Evolutionary conservation across 2,329 filamentous ascomycete genomes (phyloP), one percentile per base, ranked within the genome.

Genomic region (Penicillium corylophilum): DNA sequence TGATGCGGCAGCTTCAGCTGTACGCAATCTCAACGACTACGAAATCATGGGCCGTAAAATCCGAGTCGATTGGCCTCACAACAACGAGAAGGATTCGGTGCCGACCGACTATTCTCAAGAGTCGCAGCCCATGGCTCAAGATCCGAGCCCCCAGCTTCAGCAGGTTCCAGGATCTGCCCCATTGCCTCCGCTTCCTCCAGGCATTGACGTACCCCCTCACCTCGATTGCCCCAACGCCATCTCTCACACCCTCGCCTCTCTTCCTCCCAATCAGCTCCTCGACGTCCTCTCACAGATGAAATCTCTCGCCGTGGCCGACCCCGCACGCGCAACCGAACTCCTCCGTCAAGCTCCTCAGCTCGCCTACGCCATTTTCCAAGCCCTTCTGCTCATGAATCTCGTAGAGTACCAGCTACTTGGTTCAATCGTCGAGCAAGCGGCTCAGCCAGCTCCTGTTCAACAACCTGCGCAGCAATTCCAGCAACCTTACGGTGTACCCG

Each of bases 201-300:
- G 94, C 55, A 86, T 88, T 60, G 90, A 96, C 56, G 81, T 96
- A 1, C 89, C 90, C 3, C 85, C 89, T 0, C 89, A 90, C 47
- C 81, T 96, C 50, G 90, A 84, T 49, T 92, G 89, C 62, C 86
- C 89, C 22, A 94, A 97, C 68, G 89, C 91, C 57, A 96, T 99
- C 67, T 96, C 91, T 5, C 86, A 89, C 63, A 96, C 93, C 0
- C 85, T 99, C 57, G 86, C 88, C 55, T 90, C 90, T 3, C 82
- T 97, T 0, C 90, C 92, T 0, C 87, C 92, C 0, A 83, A 89
- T 6, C 92, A 97, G 71, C 84, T 99, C 2, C 88, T 97, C 62
- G 93, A 96, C 61, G 92, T 96, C 51, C 83, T 99, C 54, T 85
- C 87, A 8, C 92, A 97, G 71, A 95, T 97, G 89, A 97, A 97